Base-by-base conservation (phyloP, 495 filamentous ascomycete genomes). In the Penicillium flavigenum region DNA sequence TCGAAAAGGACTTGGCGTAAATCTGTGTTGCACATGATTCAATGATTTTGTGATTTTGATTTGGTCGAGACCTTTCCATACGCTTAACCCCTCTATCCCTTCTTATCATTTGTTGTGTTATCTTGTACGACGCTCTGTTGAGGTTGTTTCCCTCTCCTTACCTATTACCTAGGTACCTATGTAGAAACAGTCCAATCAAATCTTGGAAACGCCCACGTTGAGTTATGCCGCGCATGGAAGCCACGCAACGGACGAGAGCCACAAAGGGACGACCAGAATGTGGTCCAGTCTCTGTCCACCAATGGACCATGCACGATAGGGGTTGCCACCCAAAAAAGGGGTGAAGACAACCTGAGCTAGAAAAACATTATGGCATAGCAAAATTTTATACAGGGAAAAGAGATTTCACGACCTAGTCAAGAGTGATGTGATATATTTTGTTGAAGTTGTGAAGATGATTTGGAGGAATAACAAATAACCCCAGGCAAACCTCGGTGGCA, bases 311-410 rank as follows among this genome's bases (percentile, higher is more conserved):
- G 11, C 31, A 12, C 31, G 50, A 73, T 69, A 31, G 73, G 74
- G 26, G 72, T 73, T 22, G 59, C 56, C 46, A 75, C 62, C 44
- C 70, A 66, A 3, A 72, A 54, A 5, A 72, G 47, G 24, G 75
- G 70, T 41, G 48, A 77, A 69, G 26, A 76, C 56, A 4, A 60
- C 59, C 55, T 71, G 66, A 0, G 72, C 72, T 19, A 78, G 66
- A 71, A 58, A n/a, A 69, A 75, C 20, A 1, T 71, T 71, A 75
- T 31, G 70, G 63, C 73, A 38, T 26, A 16, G 2, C 2, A n/a
- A 42, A 9, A 46, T 6, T 11, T 14, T 34, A 14, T 5, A 14
- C 9, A 20, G 20, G 20, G 1, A 12, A 10, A 19, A 42, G 5
- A 27, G 4, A 16, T 20, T 3, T 4, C 24, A 5, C 10, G 5